A percentile compares a stretch with the other conserved stretches of the same genome.
Evolutionary conservation across 257 asterid genomes (phyloP).

Genomic region (Cordia subcordata): DNA sequence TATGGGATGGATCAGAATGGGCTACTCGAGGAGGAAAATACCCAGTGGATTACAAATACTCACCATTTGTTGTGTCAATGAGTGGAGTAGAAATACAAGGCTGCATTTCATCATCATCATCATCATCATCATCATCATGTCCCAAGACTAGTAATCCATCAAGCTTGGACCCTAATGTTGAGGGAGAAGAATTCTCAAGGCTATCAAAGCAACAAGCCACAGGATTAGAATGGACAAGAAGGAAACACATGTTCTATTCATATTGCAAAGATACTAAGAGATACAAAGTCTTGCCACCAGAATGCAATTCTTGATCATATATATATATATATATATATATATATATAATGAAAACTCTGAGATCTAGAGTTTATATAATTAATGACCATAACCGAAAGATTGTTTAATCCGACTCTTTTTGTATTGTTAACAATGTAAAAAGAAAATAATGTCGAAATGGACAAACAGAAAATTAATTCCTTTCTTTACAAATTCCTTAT

Average conservation of each 20-base stretch:
- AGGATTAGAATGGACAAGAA: constrained; percentile 69
- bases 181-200: constrained; percentile 59
- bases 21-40: constrained; percentile 91
- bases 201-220: constrained; percentile 41
- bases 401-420: no score
- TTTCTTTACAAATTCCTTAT: no score
- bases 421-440: no score
- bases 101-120: constrained; percentile 29
- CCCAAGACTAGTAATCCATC: constrained; percentile 28
- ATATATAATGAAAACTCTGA: no score
- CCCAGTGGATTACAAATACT: constrained; percentile 54
- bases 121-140: no score
- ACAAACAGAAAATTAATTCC: no score
- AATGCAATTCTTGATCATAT: constrained; percentile 41
- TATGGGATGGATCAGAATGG: constrained; percentile 92
- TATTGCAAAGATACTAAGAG: constrained; percentile 68
- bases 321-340: no score
- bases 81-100: constrained; percentile 59
- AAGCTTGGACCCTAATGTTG: constrained; percentile 68
- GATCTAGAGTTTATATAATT: no score
- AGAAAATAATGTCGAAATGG: no score
- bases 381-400: no score
- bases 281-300: constrained; percentile 67
- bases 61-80: constrained; percentile 55
- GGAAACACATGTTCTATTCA: constrained; percentile 78